These are phyloP conservation scores for Colletotrichum sp. DNA, from an alignment of 2,329 filamentous ascomycete genomes.

Conservation along the genomic window DNA sequence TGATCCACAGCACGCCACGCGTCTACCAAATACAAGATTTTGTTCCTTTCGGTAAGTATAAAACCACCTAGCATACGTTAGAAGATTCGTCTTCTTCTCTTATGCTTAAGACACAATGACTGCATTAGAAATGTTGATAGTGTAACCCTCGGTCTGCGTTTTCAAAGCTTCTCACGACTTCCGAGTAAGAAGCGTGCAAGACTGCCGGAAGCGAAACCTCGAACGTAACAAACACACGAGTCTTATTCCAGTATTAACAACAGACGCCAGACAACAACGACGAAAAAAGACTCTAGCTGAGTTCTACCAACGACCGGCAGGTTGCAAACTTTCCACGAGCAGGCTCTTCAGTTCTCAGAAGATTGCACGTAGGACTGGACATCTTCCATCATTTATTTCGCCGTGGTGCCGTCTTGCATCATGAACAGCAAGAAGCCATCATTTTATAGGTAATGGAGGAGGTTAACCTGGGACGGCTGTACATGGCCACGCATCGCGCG, in stretches of 20 bases:
- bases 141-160: background rate
- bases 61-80: background rate
- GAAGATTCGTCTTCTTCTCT: background rate
- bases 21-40: background rate
- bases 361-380: too few species aligned
- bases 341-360: background rate
- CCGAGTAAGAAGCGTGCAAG: background rate
- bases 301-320: background rate
- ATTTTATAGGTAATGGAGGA: fast-evolving
- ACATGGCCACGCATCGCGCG: background rate
- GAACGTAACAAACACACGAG: background rate
- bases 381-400: background rate
- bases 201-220: background rate
- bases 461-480: background rate
- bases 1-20: background rate
- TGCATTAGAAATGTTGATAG: too few species aligned
- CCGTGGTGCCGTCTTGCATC: background rate
- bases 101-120: background rate
- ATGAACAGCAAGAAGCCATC: fast-evolving
- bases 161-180: background rate
- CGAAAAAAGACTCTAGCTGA: background rate
- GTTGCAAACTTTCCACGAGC: fast-evolving
- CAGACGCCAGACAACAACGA: background rate
- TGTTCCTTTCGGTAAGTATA: background rate
- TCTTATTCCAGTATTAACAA: fast-evolving